These are phyloP conservation scores for Rosa persica DNA, from an alignment of 306 rosid genomes.

Conservation along the genomic window DNA sequence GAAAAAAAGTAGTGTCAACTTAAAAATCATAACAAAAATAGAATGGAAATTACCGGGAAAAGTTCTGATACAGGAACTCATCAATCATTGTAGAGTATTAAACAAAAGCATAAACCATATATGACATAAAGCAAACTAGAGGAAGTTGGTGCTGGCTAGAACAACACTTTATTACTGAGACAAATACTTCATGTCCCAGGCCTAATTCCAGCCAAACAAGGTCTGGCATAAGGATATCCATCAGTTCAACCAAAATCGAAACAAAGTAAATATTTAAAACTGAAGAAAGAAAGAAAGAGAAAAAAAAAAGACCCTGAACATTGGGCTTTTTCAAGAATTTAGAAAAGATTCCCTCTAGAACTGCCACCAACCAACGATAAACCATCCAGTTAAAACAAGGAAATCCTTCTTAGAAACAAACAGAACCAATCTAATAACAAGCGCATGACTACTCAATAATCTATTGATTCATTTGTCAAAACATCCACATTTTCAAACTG, in stretches of 20 bases:
- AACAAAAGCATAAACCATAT: background rate
- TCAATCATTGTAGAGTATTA: constrained; percentile 1
- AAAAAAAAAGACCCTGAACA: background rate
- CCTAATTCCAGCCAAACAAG: constrained; percentile 4
- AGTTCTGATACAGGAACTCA: background rate
- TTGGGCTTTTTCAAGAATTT: background rate
- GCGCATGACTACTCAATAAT: background rate
- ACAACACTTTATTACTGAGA: background rate
- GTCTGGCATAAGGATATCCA: background rate
- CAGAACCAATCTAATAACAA: background rate
- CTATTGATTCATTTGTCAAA: background rate
- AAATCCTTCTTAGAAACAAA: background rate
- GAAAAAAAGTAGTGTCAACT: background rate
- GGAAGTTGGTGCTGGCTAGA: background rate
- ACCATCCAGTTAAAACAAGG: background rate
- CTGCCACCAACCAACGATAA: background rate
- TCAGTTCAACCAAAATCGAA: background rate
- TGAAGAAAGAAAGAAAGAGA: background rate
- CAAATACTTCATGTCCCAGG: background rate
- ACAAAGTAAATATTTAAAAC: background rate
- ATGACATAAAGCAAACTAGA: background rate
- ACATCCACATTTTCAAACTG: background rate
- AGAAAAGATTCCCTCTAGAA: background rate
- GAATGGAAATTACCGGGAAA: background rate
- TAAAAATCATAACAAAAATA: background rate